These are phyloP conservation scores for Aspergillus felis DNA, from an alignment of 2,329 filamentous ascomycete species.

Conservation along the genomic window DNA sequence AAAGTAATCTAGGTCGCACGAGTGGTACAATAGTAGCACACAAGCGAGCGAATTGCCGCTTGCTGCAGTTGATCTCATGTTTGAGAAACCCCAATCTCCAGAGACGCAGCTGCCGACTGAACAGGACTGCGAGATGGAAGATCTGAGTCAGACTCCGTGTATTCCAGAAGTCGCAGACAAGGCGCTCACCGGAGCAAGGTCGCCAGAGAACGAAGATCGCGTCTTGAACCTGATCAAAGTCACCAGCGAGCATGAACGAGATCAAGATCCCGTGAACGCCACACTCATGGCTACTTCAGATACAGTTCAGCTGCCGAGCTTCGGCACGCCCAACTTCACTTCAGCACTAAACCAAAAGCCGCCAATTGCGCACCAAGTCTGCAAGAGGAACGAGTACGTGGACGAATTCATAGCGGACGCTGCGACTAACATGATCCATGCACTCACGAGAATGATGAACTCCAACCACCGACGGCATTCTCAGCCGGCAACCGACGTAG, in stretches of 20 bases:
- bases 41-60: constrained; percentile 17
- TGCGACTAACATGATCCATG: constrained; percentile 30
- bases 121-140: constrained; percentile 1
- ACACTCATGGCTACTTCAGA: background rate
- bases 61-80: constrained; percentile 13
- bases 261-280: background rate
- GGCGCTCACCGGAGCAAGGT: background rate
- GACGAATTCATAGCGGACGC: constrained; percentile 25
- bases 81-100: constrained; percentile 11
- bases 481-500: constrained; percentile 18
- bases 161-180: constrained; percentile 1
- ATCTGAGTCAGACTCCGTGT: constrained; percentile 2
- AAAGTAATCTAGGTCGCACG: constrained; percentile 22
- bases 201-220: constrained; percentile 6
- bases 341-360: constrained; percentile 6
- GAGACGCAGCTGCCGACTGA: constrained; percentile 14
- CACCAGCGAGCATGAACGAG: background rate
- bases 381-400: constrained; percentile 10
- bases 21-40: constrained; percentile 33
- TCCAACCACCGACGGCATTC: constrained; percentile 20
- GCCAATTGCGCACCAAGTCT: constrained; percentile 3
- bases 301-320: constrained; percentile 10
- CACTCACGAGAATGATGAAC: constrained; percentile 32
- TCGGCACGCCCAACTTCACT: constrained; percentile 10
- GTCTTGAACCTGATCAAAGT: background rate